phyloP scores from a whole-genome alignment of 169 alveolate species.

The Plasmodium coatneyi region DNA sequence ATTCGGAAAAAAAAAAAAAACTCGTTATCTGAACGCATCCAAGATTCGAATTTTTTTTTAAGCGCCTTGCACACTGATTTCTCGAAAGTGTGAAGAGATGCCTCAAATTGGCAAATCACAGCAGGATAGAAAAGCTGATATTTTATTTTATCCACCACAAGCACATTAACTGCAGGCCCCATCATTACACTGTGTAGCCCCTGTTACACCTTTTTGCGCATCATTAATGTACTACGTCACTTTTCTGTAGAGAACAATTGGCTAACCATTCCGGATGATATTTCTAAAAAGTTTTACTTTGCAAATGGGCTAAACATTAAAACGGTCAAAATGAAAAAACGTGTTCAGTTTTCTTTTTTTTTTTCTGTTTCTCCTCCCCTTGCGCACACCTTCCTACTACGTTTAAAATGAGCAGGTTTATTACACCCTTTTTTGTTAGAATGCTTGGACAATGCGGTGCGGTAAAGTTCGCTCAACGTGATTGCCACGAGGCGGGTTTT shows the following conservation, averaged over 20 bases:
- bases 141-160: not conserved
- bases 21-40: not conserved
- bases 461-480: not conserved
- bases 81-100: not conserved
- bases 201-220: not conserved
- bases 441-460: not conserved
- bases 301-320: not conserved
- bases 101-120: not conserved
- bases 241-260: not conserved
- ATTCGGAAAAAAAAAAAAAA: not conserved
- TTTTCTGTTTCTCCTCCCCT: not conserved
- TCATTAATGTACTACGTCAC: not conserved
- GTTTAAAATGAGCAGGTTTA: not conserved
- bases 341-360: not conserved
- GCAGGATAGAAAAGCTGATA: not conserved
- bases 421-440: not conserved
- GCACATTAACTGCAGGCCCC: not conserved
- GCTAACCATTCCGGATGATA: not conserved
- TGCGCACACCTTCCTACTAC: not conserved
- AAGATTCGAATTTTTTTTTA: not conserved
- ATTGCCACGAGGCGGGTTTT: not conserved
- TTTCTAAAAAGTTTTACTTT: not conserved
- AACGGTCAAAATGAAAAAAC: not conserved
- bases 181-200: not conserved
- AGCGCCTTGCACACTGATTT: not conserved